Conservation (phyloP, 495 filamentous ascomycete genomes). For the Aspergillus conjunctus region DNA sequence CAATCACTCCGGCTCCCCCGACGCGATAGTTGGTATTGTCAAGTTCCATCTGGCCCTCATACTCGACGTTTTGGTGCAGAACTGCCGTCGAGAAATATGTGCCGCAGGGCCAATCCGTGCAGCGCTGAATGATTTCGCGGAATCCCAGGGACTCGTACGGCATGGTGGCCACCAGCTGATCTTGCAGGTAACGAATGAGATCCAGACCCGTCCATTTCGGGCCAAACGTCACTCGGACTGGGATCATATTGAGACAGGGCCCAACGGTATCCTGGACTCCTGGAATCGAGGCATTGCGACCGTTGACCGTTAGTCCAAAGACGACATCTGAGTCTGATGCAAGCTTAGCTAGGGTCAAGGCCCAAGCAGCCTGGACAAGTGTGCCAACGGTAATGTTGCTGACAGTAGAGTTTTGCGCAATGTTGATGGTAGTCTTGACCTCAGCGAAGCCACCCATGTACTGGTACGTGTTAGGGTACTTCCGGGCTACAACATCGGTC, state of each 20-base stretch:
- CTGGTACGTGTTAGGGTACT: constrained; percentile 42
- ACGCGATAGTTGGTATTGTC: constrained; percentile 3
- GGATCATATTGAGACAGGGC: constrained; percentile 62
- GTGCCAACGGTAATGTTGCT: constrained; percentile 58
- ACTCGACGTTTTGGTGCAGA: constrained; percentile 30
- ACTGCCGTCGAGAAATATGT: constrained; percentile 27
- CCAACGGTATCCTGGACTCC: constrained; percentile 58
- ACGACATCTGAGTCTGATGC: constrained; percentile 54
- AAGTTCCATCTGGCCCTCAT: constrained; percentile 10
- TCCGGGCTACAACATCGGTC: constrained; percentile 48
- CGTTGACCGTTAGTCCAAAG: constrained; percentile 57
- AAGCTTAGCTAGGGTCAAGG: constrained; percentile 54
- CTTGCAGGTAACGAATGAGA: constrained; percentile 44
- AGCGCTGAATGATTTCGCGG: constrained; percentile 46
- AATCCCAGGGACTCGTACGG: constrained; percentile 47
- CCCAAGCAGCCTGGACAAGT: constrained; percentile 60
- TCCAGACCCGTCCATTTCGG: constrained; percentile 33
- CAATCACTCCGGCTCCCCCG: constrained; percentile 6
- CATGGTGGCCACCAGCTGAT: constrained; percentile 45
- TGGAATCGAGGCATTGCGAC: constrained; percentile 57
- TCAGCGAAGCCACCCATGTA: constrained; percentile 41
- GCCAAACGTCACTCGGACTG: constrained; percentile 49
- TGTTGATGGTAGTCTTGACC: constrained; percentile 43
- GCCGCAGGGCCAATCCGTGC: constrained; percentile 45
- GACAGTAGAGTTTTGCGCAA: constrained; percentile 41